Conservation (phyloP, 78 protist genomes). For the Andalucia godoyi region DNA sequence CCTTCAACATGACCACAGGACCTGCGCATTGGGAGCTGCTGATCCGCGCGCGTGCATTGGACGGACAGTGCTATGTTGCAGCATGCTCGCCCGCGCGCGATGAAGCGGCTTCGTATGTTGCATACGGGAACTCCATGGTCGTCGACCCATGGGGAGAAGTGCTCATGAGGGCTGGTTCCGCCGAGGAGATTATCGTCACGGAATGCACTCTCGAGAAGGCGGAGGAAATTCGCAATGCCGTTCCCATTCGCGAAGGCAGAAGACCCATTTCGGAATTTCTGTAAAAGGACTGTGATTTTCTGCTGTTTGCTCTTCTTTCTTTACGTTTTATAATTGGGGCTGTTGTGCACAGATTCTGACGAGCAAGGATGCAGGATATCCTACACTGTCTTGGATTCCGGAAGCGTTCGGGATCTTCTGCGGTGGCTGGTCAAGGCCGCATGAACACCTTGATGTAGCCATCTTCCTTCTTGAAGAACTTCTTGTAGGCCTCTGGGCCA, state of each 20-base stretch:
- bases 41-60: conserved; percentile 62
- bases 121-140: conserved; percentile 84
- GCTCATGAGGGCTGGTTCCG: conserved; percentile 58
- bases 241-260: conserved; percentile 7
- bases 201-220: conserved; percentile 30
- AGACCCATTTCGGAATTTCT: no score
- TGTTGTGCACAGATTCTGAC: no score
- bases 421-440: no score
- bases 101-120: conserved; percentile 43
- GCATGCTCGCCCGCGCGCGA: conserved; percentile 77
- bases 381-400: no score
- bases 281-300: no score
- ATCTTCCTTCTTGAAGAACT: no score
- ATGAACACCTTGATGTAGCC: no score
- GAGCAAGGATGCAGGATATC: no score
- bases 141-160: conserved; percentile 83
- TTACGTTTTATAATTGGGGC: no score
- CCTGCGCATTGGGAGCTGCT: conserved; percentile 95
- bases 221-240: background rate
- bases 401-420: no score
- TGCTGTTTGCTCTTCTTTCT: no score
- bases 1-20: conserved; percentile 96
- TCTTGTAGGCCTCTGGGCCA: no score
- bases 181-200: conserved; percentile 38
- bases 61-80: conserved; percentile 61